Percentiles rank a stretch among this genome's conserved stretches.
Conservation (phyloP, 1,284 basidiomycete genomes). For the Sanghuangporus sanghuang region DNA sequence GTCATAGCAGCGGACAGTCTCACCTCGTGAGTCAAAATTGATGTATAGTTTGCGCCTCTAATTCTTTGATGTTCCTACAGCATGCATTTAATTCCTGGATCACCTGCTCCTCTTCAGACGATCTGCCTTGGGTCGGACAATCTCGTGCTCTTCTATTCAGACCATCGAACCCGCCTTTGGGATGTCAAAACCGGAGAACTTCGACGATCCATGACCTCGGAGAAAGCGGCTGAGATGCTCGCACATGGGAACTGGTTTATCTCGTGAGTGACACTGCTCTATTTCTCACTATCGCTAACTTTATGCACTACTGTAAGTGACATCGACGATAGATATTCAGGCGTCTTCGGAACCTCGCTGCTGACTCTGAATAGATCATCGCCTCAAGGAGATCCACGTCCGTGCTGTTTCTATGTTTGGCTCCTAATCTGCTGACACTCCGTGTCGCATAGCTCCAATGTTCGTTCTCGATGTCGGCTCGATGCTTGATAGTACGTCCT, state of each 20-base stretch:
- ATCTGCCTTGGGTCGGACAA: slow-evolving; percentile 70
- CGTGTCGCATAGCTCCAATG: slow-evolving; percentile 16
- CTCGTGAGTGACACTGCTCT: slow-evolving; percentile 40
- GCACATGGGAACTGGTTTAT: slow-evolving; percentile 66
- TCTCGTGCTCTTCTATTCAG: slow-evolving; percentile 73
- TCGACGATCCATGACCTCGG: slow-evolving; percentile 72
- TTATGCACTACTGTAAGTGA: neutral
- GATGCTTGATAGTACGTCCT: slow-evolving; percentile 13
- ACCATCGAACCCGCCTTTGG: slow-evolving; percentile 82
- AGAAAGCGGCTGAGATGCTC: slow-evolving; percentile 75
- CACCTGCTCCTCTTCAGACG: slow-evolving; percentile 56
- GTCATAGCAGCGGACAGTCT: slow-evolving; percentile 67
- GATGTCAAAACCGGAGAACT: slow-evolving; percentile 84
- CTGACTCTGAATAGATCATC: slow-evolving; percentile 13
- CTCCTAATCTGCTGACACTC: neutral
- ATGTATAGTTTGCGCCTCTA: neutral
- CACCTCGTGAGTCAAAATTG: slow-evolving; percentile 14
- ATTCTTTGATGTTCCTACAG: slow-evolving; percentile 30
- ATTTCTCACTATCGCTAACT: neutral
- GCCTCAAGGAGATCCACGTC: slow-evolving; percentile 17
- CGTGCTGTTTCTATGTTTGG: neutral
- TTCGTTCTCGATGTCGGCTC: slow-evolving; percentile 18
- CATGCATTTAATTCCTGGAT: slow-evolving; percentile 75
- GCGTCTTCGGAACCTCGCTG: neutral
- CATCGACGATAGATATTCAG: neutral